phyloP scores from a whole-genome alignment of 2,329 filamentous ascomycete species.

The Fusarium sp. region DNA sequence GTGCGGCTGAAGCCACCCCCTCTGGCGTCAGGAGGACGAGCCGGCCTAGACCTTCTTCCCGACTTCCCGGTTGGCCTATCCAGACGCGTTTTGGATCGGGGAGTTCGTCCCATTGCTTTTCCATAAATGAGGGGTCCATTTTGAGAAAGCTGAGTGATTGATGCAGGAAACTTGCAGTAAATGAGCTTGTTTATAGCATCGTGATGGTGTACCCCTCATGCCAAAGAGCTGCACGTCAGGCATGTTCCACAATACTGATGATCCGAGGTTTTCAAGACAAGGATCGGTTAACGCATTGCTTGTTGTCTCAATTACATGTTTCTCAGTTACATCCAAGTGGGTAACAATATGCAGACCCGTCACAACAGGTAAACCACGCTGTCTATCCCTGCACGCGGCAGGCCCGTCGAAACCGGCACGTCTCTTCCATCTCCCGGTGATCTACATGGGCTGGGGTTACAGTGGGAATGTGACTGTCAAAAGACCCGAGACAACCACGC shows the following conservation, averaged over 20 bases:
- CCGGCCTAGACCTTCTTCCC: slow-evolving; percentile 65
- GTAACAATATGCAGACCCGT: background rate
- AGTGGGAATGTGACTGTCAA: background rate
- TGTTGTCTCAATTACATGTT: background rate
- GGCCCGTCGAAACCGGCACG: background rate
- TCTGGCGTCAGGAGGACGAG: slow-evolving; percentile 64
- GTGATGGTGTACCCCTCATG: background rate
- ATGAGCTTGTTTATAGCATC: slow-evolving; percentile 14
- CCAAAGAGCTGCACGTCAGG: background rate
- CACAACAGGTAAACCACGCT: background rate
- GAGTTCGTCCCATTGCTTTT: slow-evolving; percentile 48
- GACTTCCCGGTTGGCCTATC: slow-evolving; percentile 57
- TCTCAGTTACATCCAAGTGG: background rate
- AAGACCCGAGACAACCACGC: background rate
- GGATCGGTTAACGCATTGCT: background rate
- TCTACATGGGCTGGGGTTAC: background rate
- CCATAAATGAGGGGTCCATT: slow-evolving; percentile 31
- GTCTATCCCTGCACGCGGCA: background rate
- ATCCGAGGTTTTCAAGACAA: too few relatives aligned
- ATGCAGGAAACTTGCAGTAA: background rate
- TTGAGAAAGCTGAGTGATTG: background rate
- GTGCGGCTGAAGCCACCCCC: slow-evolving; percentile 59
- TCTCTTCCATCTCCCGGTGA: background rate
- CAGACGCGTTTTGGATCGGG: slow-evolving; percentile 62
- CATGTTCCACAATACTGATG: background rate